phyloP scores from a whole-genome alignment of 2,329 filamentous ascomycete genomes.

The Tympanopsis confertula region DNA sequence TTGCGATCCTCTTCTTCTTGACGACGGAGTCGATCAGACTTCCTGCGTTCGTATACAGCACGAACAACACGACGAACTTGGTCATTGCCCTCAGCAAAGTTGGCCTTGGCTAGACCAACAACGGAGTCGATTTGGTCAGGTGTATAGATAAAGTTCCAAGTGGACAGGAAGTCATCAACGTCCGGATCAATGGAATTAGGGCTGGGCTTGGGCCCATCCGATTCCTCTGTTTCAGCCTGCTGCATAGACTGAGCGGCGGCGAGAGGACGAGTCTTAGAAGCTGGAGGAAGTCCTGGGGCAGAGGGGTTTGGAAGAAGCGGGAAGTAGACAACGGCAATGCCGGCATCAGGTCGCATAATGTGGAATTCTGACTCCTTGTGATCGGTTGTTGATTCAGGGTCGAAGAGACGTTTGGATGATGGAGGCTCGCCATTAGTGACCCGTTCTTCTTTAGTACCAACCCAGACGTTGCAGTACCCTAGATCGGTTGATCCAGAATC shows the following conservation, averaged over 20 bases:
- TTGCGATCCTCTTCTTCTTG: neutral
- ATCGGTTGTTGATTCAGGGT: conserved; percentile 40
- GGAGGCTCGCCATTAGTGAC: conserved; percentile 27
- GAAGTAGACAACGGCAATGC: conserved; percentile 55
- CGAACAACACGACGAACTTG: conserved; percentile 48
- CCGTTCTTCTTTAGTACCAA: conserved; percentile 46
- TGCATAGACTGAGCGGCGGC: too few relatives aligned
- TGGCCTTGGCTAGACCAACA: conserved; percentile 47
- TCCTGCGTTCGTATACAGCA: conserved; percentile 58
- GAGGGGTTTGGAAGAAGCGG: conserved; percentile 50
- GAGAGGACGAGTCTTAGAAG: neutral
- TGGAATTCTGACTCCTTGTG: conserved; percentile 32
- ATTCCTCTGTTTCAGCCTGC: neutral
- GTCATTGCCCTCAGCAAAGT: conserved; percentile 49
- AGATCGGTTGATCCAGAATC: conserved; percentile 15
- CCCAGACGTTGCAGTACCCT: conserved; percentile 56
- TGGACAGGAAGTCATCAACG: conserved; percentile 50
- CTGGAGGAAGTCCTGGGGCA: conserved; percentile 23
- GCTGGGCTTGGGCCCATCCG: neutral
- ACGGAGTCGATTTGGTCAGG: conserved; percentile 54
- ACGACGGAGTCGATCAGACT: conserved; percentile 8
- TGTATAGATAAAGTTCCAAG: conserved; percentile 62
- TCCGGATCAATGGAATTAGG: conserved; percentile 37
- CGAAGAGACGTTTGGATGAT: conserved; percentile 14
- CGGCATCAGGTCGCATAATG: conserved; percentile 11